Percentiles rank a stretch among this genome's conserved stretches.
These are phyloP conservation scores for Arthroderma uncinatum DNA, from an alignment of 2,329 filamentous ascomycete genomes.

Conservation along the genomic window DNA sequence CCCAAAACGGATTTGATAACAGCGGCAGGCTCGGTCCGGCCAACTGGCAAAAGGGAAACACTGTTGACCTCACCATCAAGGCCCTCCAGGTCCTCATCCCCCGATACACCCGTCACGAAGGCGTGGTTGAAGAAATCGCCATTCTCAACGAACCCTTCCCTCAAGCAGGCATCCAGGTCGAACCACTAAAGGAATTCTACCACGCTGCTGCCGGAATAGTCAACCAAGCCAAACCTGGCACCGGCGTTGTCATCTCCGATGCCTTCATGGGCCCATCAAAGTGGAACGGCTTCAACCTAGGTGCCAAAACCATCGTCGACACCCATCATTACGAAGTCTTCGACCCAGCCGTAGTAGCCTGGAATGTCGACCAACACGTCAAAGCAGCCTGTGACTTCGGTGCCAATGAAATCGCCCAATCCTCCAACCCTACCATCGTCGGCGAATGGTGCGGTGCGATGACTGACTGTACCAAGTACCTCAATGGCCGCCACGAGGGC, in stretches of 20 bases:
- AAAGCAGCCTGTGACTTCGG: conserved; percentile 46
- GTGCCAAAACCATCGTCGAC: conserved; percentile 45
- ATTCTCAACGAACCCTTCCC: conserved; percentile 36
- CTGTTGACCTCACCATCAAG: conserved; percentile 33
- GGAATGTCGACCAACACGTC: conserved; percentile 44
- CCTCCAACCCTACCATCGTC: conserved; percentile 56
- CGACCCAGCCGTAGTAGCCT: conserved; percentile 39
- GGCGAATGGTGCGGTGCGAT: conserved; percentile 60
- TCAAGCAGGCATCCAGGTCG: conserved; percentile 32
- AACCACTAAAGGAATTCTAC: conserved; percentile 43
- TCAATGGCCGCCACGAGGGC: conserved; percentile 48
- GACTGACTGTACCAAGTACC: conserved; percentile 46
- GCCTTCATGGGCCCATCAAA: conserved; percentile 36
- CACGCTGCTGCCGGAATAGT: conserved; percentile 42
- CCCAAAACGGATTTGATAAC: conserved; percentile 59
- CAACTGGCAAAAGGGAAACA: conserved; percentile 30
- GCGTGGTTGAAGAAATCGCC: conserved; percentile 44
- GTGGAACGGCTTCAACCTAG: conserved; percentile 49
- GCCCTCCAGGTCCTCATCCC: conserved; percentile 48
- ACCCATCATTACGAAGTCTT: conserved; percentile 62
- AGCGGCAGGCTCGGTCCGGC: conserved; percentile 40
- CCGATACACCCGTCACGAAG: conserved; percentile 46
- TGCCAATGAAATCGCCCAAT: conserved; percentile 36
- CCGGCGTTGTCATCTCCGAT: conserved; percentile 46
- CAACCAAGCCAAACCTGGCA: conserved; percentile 34